These are phyloP conservation scores for Cetraspora pellucida DNA, from an alignment of 192 early-diverging fungal genomes.

Conservation along the genomic window DNA sequence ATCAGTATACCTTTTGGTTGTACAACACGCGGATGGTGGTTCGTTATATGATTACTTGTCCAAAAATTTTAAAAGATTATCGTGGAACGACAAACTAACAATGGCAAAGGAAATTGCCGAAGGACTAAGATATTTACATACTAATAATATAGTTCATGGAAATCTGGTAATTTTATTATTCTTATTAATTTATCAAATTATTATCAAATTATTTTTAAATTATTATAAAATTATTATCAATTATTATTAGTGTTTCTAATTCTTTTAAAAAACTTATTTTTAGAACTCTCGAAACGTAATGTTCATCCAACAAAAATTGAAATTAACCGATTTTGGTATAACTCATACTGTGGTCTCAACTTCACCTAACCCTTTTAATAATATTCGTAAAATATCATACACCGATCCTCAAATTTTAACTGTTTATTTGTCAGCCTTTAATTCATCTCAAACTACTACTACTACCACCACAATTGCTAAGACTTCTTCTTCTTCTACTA, in stretches of 20 bases:
- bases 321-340: constrained; percentile 2
- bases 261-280: too few relatives aligned
- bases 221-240: too few relatives aligned
- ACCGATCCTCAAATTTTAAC: neutral
- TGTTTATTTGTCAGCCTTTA: neutral
- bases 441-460: too few relatives aligned
- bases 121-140: neutral
- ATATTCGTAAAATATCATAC: neutral
- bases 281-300: neutral
- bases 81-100: neutral
- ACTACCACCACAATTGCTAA: too few relatives aligned
- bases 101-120: neutral
- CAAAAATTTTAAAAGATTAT: neutral
- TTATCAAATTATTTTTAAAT: too few relatives aligned
- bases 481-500: too few relatives aligned
- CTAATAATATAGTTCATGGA: neutral
- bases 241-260: too few relatives aligned
- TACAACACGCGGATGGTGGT: neutral
- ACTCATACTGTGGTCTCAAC: too few relatives aligned
- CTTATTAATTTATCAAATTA: too few relatives aligned
- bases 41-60: neutral
- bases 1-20: neutral
- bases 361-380: neutral
- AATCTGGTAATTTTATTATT: too few relatives aligned
- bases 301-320: neutral